These are phyloP conservation scores for Hymenoscyphus fraxineus DNA, from an alignment of 2,329 filamentous ascomycete genomes.

Conservation along the genomic window DNA sequence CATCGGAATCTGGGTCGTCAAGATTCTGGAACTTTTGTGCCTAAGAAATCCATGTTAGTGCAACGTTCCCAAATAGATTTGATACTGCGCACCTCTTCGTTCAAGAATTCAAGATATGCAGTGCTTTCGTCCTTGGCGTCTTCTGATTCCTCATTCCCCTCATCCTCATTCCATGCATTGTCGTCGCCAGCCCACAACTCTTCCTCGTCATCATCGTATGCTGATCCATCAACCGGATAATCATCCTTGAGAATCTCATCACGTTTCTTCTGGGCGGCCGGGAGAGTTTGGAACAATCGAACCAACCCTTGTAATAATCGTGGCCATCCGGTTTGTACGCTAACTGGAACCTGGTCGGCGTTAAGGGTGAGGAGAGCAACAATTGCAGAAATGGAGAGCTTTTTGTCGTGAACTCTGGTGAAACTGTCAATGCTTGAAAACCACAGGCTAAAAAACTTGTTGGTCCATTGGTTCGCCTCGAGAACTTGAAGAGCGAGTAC, in stretches of 20 bases:
- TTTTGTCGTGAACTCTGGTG: slow-evolving; percentile 95
- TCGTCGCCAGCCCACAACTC: slow-evolving; percentile 79
- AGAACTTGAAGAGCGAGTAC: slow-evolving; percentile 77
- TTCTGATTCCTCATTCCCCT: slow-evolving; percentile 49
- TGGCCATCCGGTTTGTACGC: slow-evolving; percentile 93
- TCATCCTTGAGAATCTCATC: slow-evolving; percentile 91
- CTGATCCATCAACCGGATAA: slow-evolving; percentile 62
- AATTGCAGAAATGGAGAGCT: slow-evolving; percentile 93
- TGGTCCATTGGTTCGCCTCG: slow-evolving; percentile 92
- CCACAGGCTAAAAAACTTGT: slow-evolving; percentile 98
- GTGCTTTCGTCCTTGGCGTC: slow-evolving; percentile 86
- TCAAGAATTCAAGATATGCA: slow-evolving; percentile 93
- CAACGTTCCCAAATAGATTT: not conserved
- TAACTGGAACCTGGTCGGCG: slow-evolving; percentile 79
- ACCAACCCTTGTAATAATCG: slow-evolving; percentile 85
- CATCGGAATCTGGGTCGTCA: slow-evolving; percentile 67
- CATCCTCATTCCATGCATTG: slow-evolving; percentile 69
- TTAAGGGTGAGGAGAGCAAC: slow-evolving; percentile 76
- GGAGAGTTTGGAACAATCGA: slow-evolving; percentile 85
- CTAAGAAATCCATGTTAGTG: slow-evolving; percentile 39
- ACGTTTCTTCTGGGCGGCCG: slow-evolving; percentile 81
- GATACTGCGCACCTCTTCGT: slow-evolving; percentile 65
- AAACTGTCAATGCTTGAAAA: slow-evolving; percentile 95
- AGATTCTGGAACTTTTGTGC: slow-evolving; percentile 79
- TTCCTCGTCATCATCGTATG: slow-evolving; percentile 63